Conservation (phyloP, 768 basidiomycete genomes). For the Leccinum aurantiacum region DNA sequence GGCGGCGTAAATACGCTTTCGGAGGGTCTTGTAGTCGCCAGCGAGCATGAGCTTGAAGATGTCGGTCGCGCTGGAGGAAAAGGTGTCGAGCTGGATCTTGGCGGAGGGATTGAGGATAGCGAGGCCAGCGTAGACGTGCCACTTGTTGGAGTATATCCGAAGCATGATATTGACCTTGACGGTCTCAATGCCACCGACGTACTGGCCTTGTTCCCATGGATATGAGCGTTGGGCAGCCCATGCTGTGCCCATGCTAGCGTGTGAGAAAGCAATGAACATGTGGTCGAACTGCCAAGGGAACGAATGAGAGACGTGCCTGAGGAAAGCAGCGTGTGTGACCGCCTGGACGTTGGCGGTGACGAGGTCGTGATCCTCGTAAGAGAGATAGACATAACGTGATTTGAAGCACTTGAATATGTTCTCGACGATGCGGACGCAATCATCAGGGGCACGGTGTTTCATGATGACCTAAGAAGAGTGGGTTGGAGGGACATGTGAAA, state of each 20-base stretch:
- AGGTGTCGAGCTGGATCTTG: conserved; percentile 86
- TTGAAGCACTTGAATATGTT: conserved; percentile 74
- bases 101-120: conserved; percentile 96
- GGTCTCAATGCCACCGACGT: conserved; percentile 96
- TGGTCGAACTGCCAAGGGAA: not conserved
- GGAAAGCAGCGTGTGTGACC: conserved; percentile 95
- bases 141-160: conserved; percentile 95
- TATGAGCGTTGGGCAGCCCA: conserved; percentile 79
- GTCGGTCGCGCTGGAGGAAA: conserved; percentile 78
- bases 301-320: conserved; percentile 56
- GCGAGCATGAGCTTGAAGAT: conserved; percentile 95
- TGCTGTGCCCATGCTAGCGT: conserved; percentile 90
- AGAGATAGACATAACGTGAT: conserved; percentile 86
- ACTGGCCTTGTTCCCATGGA: conserved; percentile 95
- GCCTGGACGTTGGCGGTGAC: conserved; percentile 99
- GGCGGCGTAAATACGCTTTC: conserved; percentile 71
- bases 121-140: conserved; percentile 99
- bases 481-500: not conserved
- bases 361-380: conserved; percentile 94
- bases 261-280: conserved; percentile 7
- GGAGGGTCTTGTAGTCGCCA: conserved; percentile 52
- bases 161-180: conserved; percentile 95
- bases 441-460: conserved; percentile 76
- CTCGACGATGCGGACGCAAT: conserved; percentile 75
- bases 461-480: conserved; percentile 72